Evolutionary conservation across 139 green algal genomes (phyloP), one percentile per base, ranked within the genome.

Genomic region (Chloropicon primus): DNA sequence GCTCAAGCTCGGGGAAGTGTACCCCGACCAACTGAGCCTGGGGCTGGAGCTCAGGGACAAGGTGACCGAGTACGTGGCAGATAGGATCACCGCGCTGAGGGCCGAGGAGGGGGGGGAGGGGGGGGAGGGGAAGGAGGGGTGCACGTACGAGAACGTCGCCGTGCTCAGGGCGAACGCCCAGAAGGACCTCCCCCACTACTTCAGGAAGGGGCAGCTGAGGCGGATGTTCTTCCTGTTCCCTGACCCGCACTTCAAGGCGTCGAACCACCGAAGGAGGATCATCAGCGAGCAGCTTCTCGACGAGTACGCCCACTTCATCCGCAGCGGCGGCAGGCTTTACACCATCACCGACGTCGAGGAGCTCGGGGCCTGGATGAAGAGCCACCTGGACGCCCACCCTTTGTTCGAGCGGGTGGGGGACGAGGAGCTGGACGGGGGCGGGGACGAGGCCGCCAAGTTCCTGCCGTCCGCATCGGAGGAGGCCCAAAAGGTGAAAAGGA

Each of bases 161-260:
- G 85, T 86, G 2, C 54, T 98, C 25, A 89, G 95, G 74, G 93
- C 87, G 54, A 99, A 99, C 82, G 87, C 93, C 27, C 95, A 96
- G 91, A 96, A 97, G 82, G 93, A 93, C 86, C 84, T 99, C 27
- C 88, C 92, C 24, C 90, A 98, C 87, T 97, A 94, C 84, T 98
- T 99, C 78, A 21, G 76, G 0, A 97, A 97, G 78, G 95, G 91
- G 0, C 90, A 97, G 89, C 88, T 98, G 24, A 87, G 88, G 28
- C 98, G 98, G 84, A 86, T 99, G 28, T 99, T 99, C 87, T 99
- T 99, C 87, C 88, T 98, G 0, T 99, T 99, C 82, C 92, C 95
- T 25, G 91, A 96, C 85, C 91, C 91, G 0, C 91, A 96, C 82
- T 96, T 96, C 86, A 96, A 96, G 85, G 83, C 79, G 1, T 53